Conservation (phyloP, 2,329 filamentous ascomycete genomes). For the Neophaeococcomyces aloes region DNA sequence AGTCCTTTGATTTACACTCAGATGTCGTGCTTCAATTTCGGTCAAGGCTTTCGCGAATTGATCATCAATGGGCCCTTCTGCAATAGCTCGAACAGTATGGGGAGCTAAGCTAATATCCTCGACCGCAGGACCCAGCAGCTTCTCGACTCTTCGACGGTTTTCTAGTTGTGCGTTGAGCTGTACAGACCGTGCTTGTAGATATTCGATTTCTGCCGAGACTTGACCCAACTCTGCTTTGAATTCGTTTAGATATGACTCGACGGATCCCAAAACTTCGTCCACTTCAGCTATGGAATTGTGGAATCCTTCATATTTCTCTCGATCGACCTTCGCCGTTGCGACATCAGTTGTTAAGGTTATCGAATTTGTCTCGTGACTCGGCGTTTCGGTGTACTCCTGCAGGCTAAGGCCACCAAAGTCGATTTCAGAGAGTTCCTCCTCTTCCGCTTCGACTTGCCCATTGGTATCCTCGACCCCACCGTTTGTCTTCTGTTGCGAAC, state of each 20-base stretch:
- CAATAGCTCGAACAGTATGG: slow-evolving; percentile 69
- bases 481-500: slow-evolving; percentile 24
- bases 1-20: slow-evolving; percentile 57
- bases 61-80: slow-evolving; percentile 81
- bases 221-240: slow-evolving; percentile 88
- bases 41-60: slow-evolving; percentile 72
- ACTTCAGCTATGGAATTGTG: slow-evolving; percentile 78
- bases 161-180: slow-evolving; percentile 74
- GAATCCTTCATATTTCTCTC: slow-evolving; percentile 76
- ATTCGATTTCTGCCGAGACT: slow-evolving; percentile 93
- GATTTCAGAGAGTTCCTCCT: slow-evolving; percentile 51
- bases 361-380: slow-evolving; percentile 44
- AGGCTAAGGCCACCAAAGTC: slow-evolving; percentile 73
- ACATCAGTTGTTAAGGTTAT: slow-evolving; percentile 57
- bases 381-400: slow-evolving; percentile 51
- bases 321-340: slow-evolving; percentile 57
- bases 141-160: slow-evolving; percentile 82
- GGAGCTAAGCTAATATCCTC: slow-evolving; percentile 88
- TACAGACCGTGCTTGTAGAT: slow-evolving; percentile 73
- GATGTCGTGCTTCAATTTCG: slow-evolving; percentile 71
- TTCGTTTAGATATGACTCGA: slow-evolving; percentile 81
- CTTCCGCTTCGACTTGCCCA: slow-evolving; percentile 25
- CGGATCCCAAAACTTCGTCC: slow-evolving; percentile 84
- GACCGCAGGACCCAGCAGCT: slow-evolving; percentile 72
- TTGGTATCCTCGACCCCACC: slow-evolving; percentile 11